Percentiles rank a stretch among this genome's conserved stretches.
Conservation (phyloP, 208 protist species). For the Borovskyia barvae region DNA sequence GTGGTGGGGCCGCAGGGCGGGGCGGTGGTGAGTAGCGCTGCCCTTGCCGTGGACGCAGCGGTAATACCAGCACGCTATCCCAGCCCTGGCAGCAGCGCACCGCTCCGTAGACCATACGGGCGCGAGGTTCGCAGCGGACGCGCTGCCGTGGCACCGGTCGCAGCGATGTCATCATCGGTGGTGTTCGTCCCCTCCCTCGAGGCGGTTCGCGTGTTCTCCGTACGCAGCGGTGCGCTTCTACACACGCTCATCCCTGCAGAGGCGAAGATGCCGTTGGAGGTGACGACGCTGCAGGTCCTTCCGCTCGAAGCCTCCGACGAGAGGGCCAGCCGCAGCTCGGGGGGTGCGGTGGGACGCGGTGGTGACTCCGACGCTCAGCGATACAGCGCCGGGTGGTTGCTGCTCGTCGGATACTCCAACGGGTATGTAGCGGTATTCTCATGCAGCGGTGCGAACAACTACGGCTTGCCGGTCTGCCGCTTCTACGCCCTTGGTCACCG, state of each 20-base stretch:
- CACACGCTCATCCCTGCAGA: conserved; percentile 73
- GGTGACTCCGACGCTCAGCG: background rate
- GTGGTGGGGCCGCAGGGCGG: conserved; percentile 79
- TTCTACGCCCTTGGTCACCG: conserved; percentile 86
- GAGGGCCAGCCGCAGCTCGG: background rate
- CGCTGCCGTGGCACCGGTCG: background rate
- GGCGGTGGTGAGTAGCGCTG: conserved; percentile 56
- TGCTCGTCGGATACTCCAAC: conserved; percentile 85
- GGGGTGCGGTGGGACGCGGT: background rate
- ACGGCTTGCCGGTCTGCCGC: conserved; percentile 76
- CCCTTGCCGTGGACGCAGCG: conserved; percentile 51
- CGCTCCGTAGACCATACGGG: no score
- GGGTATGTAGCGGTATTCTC: conserved; percentile 80
- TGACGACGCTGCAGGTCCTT: conserved; percentile 63
- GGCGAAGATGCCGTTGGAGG: conserved; percentile 78
- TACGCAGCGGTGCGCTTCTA: conserved; percentile 70
- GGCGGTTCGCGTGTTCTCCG: conserved; percentile 77
- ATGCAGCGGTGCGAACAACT: conserved; percentile 70
- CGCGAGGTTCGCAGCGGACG: no score
- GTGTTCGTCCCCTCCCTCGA: conserved; percentile 85
- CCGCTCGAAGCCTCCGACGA: conserved; percentile 23
- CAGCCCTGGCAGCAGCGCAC: background rate
- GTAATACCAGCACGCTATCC: conserved; percentile 41
- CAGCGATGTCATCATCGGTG: conserved; percentile 26
- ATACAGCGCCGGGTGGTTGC: conserved; percentile 49